A percentile compares a stretch with the other conserved stretches of the same genome.
Conservation (phyloP, 192 early-diverging fungal genomes). For the Piromyces finnis region DNA sequence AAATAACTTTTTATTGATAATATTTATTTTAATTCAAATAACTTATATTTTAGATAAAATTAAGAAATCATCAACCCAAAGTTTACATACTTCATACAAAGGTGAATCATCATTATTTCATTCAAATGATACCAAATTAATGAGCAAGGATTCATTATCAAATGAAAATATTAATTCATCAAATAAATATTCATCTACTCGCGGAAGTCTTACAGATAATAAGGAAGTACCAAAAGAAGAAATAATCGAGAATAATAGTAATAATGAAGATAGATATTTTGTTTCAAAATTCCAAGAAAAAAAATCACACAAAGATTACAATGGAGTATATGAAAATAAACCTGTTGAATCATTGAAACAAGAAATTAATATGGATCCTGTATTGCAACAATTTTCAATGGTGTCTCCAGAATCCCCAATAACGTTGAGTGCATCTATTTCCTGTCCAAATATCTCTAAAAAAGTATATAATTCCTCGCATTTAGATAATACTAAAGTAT, state of each 20-base stretch:
- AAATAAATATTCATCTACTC: not conserved
- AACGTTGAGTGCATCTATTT: not conserved
- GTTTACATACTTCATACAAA: not conserved
- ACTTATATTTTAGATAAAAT: not conserved
- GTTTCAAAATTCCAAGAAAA: not conserved
- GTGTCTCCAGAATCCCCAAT: not conserved
- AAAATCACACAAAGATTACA: not conserved
- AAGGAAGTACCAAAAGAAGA: not conserved
- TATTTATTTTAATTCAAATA: too few species aligned
- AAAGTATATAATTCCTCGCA: not conserved
- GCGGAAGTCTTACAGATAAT: not conserved
- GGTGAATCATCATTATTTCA: not conserved
- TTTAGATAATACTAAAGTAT: not conserved
- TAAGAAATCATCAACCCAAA: not conserved
- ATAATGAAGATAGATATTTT: not conserved
- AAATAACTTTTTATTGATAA: too few species aligned
- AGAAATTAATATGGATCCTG: not conserved
- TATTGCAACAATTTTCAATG: not conserved
- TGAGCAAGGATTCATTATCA: not conserved
- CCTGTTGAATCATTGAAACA: not conserved
- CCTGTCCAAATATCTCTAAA: not conserved
- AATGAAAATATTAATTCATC: not conserved
- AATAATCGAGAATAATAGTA: too few species aligned
- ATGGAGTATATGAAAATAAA: not conserved
- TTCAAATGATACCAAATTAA: not conserved